Conservation (phyloP, 1,284 basidiomycete species). For the Peniophora sp. region DNA sequence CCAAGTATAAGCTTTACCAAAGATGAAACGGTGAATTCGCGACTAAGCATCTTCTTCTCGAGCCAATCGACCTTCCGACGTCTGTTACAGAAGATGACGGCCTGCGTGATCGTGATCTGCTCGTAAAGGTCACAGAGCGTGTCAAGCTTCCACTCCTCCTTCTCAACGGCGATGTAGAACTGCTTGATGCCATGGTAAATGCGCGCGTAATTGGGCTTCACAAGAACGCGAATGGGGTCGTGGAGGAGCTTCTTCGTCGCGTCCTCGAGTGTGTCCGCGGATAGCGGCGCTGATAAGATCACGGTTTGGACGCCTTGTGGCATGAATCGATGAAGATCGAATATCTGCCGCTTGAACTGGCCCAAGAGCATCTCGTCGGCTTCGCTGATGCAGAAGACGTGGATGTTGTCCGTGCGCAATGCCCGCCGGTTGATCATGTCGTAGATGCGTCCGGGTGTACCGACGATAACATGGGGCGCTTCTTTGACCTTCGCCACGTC, state of each 20-base stretch:
- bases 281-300: slow-evolving; percentile 87
- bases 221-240: slow-evolving; percentile 84
- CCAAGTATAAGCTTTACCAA: slow-evolving; percentile 51
- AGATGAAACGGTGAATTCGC: slow-evolving; percentile 93
- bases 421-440: slow-evolving; percentile 90
- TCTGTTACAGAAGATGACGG: slow-evolving; percentile 92
- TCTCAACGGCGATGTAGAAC: slow-evolving; percentile 90
- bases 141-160: slow-evolving; percentile 92
- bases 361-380: slow-evolving; percentile 90
- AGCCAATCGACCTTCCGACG: slow-evolving; percentile 93
- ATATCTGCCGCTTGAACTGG: slow-evolving; percentile 93
- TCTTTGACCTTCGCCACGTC: slow-evolving; percentile 84
- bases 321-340: slow-evolving; percentile 88
- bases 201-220: slow-evolving; percentile 87
- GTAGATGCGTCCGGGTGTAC: slow-evolving; percentile 83
- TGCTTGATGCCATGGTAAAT: slow-evolving; percentile 92
- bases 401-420: slow-evolving; percentile 77
- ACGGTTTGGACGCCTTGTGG: slow-evolving; percentile 84
- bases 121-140: slow-evolving; percentile 89
- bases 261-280: slow-evolving; percentile 76
- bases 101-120: slow-evolving; percentile 89
- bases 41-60: slow-evolving; percentile 85
- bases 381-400: slow-evolving; percentile 90
- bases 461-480: slow-evolving; percentile 80
- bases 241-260: slow-evolving; percentile 96